These are phyloP conservation scores for Oryza coarctata DNA, from an alignment of 176 grass and related monocot genomes.

Conservation along the genomic window DNA sequence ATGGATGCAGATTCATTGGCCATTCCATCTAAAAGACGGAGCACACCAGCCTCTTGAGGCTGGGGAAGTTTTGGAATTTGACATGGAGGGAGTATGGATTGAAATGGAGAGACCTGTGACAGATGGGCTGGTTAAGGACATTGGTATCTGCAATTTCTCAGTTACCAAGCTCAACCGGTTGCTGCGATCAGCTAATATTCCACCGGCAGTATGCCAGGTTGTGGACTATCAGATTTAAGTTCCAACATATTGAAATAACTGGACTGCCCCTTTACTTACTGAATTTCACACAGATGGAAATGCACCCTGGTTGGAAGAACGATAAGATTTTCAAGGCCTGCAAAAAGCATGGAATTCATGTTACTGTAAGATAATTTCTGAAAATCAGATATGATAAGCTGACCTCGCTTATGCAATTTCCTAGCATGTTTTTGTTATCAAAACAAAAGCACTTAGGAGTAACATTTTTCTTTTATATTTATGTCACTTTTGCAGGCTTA, in stretches of 20 bases:
- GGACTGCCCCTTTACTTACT: neutral
- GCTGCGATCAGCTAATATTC: conserved; percentile 41
- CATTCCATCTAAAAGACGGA: conserved; percentile 64
- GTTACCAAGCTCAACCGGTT: conserved; percentile 64
- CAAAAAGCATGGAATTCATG: conserved; percentile 74
- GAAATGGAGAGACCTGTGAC: conserved; percentile 71
- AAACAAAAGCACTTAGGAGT: neutral
- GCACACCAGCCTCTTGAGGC: conserved; percentile 60
- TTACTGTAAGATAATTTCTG: conserved; percentile 53
- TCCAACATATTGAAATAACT: neutral
- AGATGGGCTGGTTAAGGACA: conserved; percentile 65
- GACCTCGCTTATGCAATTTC: neutral
- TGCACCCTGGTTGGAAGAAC: conserved; percentile 91
- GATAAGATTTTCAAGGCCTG: conserved; percentile 68
- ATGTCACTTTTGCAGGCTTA: conserved; percentile 53
- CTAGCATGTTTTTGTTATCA: neutral
- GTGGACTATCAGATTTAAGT: neutral
- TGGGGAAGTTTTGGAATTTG: conserved; percentile 67
- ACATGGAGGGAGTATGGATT: conserved; percentile 84
- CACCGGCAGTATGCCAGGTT: conserved; percentile 80
- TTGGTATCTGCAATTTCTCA: conserved; percentile 67
- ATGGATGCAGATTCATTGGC: conserved; percentile 68
- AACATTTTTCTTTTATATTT: neutral
- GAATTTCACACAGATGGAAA: conserved; percentile 58
- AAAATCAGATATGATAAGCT: neutral